Evolutionary conservation across 257 asterid genomes (phyloP), one percentile per base, ranked within the genome.

Genomic region (Solanum appendiculatum): DNA sequence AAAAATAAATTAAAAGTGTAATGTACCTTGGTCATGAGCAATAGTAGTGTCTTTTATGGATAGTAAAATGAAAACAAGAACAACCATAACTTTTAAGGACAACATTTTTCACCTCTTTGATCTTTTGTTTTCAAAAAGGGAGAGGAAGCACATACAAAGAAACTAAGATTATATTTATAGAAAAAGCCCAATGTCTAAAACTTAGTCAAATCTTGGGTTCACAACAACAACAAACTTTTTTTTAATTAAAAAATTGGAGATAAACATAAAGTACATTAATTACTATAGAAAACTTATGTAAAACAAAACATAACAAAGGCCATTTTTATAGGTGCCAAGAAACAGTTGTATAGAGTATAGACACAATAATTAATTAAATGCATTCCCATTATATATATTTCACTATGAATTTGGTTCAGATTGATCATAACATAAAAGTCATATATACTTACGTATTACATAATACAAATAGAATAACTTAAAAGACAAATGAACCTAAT

Each of bases 201-300:
- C 87, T 88, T 90, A 92, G 98, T 93, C 96, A 93, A 94, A 91
- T 89, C 91, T 56, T 89, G 91, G 84, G 87, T 89, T 91, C 87
- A 86, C 66, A 46, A 80, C 29, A 8, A 86, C 42, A 7, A 87
- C 68, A 90, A 40, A 56, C n/a, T 39, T 31, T 83, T 77, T 33
- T 25, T 44, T 77, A 0, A 6, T 37, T 39, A 34, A 25, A 25
- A 42, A 63, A 87, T 51, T 70, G 40, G 78, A 72, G 80, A 34
- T 34, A 20, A 18, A 72, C 16, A 34, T 33, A 33, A 33, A 9
- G 25, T 33, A 70, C 42, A 72, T 20, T 20, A 34, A 72, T 34
- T 72, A 72, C 80, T 34, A 72, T 34, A 20, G 46, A 72, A 72
- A 34, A 72, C 46, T 31, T 7, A n/a, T 7, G 1, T 20, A 39